Conservation (phyloP, 306 rosid species). For the Sphenostylis stenocarpa region DNA sequence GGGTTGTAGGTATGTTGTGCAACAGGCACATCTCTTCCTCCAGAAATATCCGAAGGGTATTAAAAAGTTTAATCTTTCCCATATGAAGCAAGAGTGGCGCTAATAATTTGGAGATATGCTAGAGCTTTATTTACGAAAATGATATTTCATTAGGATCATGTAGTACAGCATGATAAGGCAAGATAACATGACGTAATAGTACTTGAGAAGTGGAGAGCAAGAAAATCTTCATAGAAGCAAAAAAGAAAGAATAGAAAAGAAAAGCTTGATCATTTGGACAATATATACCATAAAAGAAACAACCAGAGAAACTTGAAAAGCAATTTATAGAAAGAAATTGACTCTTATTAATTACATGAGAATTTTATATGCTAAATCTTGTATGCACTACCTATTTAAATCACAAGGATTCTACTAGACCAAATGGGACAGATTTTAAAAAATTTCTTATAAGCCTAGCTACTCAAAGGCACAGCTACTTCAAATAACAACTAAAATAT, state of each 20-base stretch:
- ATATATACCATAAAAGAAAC: not conserved
- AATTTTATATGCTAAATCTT: slow-evolving; percentile 4
- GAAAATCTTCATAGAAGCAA: slow-evolving; percentile 11
- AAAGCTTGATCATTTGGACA: not conserved
- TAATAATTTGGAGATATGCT: too few species aligned
- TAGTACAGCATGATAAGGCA: too few species aligned
- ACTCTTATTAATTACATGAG: not conserved
- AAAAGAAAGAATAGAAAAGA: not conserved
- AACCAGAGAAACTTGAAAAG: slow-evolving; percentile 4
- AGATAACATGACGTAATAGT: not conserved
- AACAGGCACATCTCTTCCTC: not conserved
- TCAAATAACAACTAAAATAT: not conserved
- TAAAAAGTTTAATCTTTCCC: too few species aligned
- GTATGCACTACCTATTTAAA: not conserved
- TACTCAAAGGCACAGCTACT: slow-evolving; percentile 8
- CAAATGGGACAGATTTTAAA: not conserved
- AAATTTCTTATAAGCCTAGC: not conserved
- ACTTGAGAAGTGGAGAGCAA: not conserved
- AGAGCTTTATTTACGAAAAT: too few species aligned
- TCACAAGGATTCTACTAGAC: not conserved
- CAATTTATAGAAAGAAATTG: not conserved
- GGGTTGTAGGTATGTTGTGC: not conserved
- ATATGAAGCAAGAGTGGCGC: too few species aligned
- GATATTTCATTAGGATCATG: not conserved
- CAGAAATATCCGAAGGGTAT: not conserved